phyloP scores from a whole-genome alignment of 257 asterid genomes.

The Oldenlandia corymbosa region DNA sequence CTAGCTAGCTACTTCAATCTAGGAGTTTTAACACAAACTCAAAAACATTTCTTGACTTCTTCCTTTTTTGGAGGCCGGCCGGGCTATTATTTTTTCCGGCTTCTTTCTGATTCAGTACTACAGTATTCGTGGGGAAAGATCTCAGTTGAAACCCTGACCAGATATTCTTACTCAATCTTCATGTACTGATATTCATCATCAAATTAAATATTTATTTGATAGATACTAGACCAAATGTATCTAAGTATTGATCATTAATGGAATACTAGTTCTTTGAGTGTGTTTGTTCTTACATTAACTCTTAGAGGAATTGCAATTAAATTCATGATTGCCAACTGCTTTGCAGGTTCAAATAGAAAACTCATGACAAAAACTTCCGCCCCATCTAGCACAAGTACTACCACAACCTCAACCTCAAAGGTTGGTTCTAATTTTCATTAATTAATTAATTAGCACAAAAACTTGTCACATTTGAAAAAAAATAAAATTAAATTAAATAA shows the following conservation, averaged over 20 bases:
- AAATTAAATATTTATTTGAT: not conserved
- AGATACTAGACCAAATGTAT: not conserved
- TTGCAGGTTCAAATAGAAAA: constrained; percentile 64
- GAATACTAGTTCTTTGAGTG: too few species aligned
- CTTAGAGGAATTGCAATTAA: not conserved
- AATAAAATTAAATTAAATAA: too few species aligned
- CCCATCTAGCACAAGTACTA: constrained; percentile 28
- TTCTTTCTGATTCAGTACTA: not conserved
- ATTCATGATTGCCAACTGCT: not conserved
- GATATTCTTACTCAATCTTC: not conserved
- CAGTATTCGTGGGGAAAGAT: too few species aligned
- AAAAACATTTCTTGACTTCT: not conserved
- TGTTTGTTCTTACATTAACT: too few species aligned
- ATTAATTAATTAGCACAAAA: too few species aligned
- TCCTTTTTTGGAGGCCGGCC: constrained; percentile 1
- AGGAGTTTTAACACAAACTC: not conserved
- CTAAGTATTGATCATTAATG: not conserved
- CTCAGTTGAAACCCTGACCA: not conserved
- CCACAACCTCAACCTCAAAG: constrained; percentile 34
- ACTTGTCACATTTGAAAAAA: not conserved
- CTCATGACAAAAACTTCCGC: constrained; percentile 31
- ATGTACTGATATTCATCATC: not conserved
- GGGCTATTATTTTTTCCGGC: not conserved
- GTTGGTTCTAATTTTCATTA: constrained; percentile 46
- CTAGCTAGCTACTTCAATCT: too few species aligned